Percentiles rank a stretch among this genome's conserved stretches.
These are phyloP conservation scores for sweet orange (Citrus sinensis) DNA, from an alignment of 345 rosid species.

Conservation along the genomic window DNA sequence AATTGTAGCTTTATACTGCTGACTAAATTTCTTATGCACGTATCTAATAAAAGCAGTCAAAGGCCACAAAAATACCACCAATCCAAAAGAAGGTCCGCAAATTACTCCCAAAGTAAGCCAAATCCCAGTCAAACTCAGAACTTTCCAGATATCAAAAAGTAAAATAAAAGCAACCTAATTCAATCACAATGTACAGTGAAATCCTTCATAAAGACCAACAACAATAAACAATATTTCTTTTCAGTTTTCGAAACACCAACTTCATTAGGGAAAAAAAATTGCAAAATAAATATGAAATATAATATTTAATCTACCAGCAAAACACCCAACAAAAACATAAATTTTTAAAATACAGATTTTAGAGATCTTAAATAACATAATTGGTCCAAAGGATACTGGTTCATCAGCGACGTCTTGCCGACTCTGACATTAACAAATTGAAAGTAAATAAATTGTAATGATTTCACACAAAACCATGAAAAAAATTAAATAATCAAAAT, in stretches of 20 bases:
- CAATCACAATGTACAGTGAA: neutral
- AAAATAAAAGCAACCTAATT: neutral
- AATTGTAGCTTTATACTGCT: slow-evolving; percentile 95
- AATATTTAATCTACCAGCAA: neutral
- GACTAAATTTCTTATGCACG: slow-evolving; percentile 91
- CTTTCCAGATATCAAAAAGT: neutral
- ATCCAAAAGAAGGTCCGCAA: neutral
- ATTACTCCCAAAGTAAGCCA: neutral
- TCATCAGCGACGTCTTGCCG: slow-evolving; percentile 98
- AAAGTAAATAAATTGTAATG: neutral
- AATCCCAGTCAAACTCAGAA: neutral
- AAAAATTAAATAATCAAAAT: neutral
- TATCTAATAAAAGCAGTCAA: slow-evolving; percentile 40
- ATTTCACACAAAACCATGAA: neutral
- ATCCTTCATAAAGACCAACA: neutral
- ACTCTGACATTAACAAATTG: slow-evolving; percentile 54
- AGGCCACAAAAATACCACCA: neutral
- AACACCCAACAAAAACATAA: neutral
- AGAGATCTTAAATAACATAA: neutral
- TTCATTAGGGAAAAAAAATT: neutral
- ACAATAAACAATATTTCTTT: neutral
- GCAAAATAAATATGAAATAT: neutral
- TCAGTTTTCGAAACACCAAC: neutral
- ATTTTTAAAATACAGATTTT: neutral
- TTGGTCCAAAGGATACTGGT: slow-evolving; percentile 75